Conservation (phyloP, 2,329 filamentous ascomycete species). For the Pseudogymnoascus destructans region DNA sequence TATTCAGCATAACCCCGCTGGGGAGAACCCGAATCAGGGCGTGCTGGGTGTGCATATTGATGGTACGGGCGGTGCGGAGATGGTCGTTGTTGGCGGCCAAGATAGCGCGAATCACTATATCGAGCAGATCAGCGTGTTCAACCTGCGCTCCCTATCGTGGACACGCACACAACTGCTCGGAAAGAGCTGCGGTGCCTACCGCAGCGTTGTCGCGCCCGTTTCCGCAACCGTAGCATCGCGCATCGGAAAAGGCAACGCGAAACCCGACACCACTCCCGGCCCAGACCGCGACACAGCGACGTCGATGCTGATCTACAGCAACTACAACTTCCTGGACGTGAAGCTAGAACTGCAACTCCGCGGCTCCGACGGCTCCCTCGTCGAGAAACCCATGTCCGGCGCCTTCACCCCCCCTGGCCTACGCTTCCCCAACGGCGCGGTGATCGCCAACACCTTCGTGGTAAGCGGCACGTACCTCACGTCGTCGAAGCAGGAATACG, state of each 20-base stretch:
- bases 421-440: slow-evolving; percentile 87
- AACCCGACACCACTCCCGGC: slow-evolving; percentile 27
- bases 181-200: slow-evolving; percentile 89
- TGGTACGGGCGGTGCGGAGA: slow-evolving; percentile 83
- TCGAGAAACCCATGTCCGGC: slow-evolving; percentile 80
- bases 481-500: slow-evolving; percentile 96
- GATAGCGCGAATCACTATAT: slow-evolving; percentile 98
- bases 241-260: slow-evolving; percentile 44
- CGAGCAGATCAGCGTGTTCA: slow-evolving; percentile 97
- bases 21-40: slow-evolving; percentile 73
- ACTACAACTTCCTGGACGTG: slow-evolving; percentile 97
- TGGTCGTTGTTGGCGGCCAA: slow-evolving; percentile 93
- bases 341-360: slow-evolving; percentile 89
- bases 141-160: slow-evolving; percentile 89
- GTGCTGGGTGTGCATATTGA: slow-evolving; percentile 80
- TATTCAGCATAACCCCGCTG: slow-evolving; percentile 77
- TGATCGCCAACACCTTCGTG: slow-evolving; percentile 93
- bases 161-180: slow-evolving; percentile 77
- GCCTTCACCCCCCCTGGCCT: slow-evolving; percentile 80
- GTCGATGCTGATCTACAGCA: slow-evolving; percentile 94
- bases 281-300: slow-evolving; percentile 25
- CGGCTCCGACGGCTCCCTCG: slow-evolving; percentile 66
- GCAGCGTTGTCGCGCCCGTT: slow-evolving; percentile 84
- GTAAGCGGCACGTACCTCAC: slow-evolving; percentile 96
- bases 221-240: slow-evolving; percentile 50